Percentiles rank a stretch among this genome's conserved stretches.
Conservation (phyloP, 331 rosid genomes). For the Prunus yedoensis region DNA sequence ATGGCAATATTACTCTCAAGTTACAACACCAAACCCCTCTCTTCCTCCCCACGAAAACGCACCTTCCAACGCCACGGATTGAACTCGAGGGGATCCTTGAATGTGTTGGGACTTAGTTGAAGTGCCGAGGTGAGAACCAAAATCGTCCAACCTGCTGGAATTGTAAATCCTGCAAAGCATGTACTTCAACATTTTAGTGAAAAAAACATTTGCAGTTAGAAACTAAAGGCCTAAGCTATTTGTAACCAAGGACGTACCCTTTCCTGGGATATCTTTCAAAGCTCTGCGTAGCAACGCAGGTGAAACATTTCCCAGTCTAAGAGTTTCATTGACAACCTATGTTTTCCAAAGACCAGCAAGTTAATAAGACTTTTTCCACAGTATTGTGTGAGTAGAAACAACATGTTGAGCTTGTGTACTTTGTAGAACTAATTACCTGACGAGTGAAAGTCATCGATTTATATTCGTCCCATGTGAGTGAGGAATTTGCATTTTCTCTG, state of each 20-base stretch:
- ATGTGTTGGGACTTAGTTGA: constrained; percentile 28
- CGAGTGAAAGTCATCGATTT: constrained; percentile 43
- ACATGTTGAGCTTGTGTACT: neutral
- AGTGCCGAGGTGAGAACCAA: constrained; percentile 29
- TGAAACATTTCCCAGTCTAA: constrained; percentile 23
- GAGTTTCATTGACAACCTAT: constrained; percentile 37
- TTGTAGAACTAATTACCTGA: constrained; percentile 17
- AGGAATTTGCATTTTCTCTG: constrained; percentile 24
- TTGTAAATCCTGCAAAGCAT: constrained; percentile 29
- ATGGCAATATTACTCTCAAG: no score
- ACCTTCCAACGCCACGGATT: constrained; percentile 60
- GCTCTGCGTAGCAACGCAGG: constrained; percentile 37
- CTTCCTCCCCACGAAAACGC: no score
- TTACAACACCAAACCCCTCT: no score
- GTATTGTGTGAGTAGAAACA: neutral
- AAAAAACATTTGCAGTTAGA: neutral
- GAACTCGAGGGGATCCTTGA: constrained; percentile 33
- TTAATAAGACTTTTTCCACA: neutral
- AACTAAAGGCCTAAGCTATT: neutral
- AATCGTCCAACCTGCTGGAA: constrained; percentile 40
- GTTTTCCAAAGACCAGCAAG: neutral
- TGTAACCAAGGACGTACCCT: constrained; percentile 11
- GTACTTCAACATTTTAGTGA: neutral
- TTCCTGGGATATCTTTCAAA: constrained; percentile 28
- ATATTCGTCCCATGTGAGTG: constrained; percentile 39